A percentile compares a stretch with the other conserved stretches of the same genome.
These are phyloP conservation scores for Jatropha multifida DNA, from an alignment of 441 rosid species.

Conservation along the genomic window DNA sequence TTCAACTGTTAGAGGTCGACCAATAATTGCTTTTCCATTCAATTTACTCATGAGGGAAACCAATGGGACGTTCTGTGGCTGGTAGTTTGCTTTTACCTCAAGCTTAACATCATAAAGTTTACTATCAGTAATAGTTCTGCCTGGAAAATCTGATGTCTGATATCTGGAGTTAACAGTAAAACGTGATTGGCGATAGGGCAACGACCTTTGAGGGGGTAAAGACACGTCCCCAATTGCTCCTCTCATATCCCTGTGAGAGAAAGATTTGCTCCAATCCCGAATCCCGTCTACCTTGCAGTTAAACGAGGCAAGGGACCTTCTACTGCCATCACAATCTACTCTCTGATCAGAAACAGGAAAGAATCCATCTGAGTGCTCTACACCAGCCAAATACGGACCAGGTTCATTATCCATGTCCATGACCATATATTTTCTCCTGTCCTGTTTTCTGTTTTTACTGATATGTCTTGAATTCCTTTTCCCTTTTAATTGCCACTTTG, in stretches of 20 bases:
- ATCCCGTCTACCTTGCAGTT: conserved; percentile 25
- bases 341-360: conserved; percentile 34
- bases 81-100: conserved; percentile 73
- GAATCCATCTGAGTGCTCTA: conserved; percentile 37
- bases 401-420: conserved; percentile 44
- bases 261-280: conserved; percentile 39
- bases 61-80: conserved; percentile 76
- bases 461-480: conserved; percentile 87
- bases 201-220: conserved; percentile 47
- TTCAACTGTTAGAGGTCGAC: conserved; percentile 78
- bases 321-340: conserved; percentile 32
- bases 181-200: conserved; percentile 61
- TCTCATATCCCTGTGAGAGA: conserved; percentile 31
- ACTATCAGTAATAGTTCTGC: conserved; percentile 38
- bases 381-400: conserved; percentile 33
- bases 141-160: conserved; percentile 41
- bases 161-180: conserved; percentile 50
- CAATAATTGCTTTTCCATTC: conserved; percentile 83
- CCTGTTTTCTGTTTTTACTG: conserved; percentile 55
- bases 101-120: conserved; percentile 68
- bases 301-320: conserved; percentile 24
- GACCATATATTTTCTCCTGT: conserved; percentile 45
- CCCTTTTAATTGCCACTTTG: conserved; percentile 93
- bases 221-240: conserved; percentile 37
- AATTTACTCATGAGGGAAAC: conserved; percentile 87